Evolutionary conservation across 2,329 filamentous ascomycete species (phyloP).

Genomic region (Venturia pyrina): DNA sequence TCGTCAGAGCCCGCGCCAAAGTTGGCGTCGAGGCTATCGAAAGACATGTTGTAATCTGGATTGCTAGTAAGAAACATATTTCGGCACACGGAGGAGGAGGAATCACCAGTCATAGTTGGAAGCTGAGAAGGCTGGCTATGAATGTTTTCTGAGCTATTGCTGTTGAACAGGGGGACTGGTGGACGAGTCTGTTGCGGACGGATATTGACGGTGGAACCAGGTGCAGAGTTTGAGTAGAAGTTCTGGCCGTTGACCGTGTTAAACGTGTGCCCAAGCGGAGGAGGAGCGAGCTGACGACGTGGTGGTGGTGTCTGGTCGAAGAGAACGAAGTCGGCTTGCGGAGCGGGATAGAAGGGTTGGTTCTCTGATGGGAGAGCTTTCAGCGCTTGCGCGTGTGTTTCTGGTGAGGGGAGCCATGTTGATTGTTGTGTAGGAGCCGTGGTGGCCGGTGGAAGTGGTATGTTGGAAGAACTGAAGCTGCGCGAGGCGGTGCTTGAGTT

Average conservation of each 20-base stretch:
- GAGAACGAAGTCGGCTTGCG: constrained; percentile 69
- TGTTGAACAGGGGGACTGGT: constrained; percentile 61
- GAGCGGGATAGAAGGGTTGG: constrained; percentile 27
- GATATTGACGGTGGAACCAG: constrained; percentile 49
- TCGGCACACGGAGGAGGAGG: constrained; percentile 11
- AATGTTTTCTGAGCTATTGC: constrained; percentile 46
- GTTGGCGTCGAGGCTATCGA: constrained; percentile 37
- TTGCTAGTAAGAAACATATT: constrained; percentile 18
- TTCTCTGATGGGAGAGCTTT: constrained; percentile 29
- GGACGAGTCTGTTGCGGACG: constrained; percentile 50
- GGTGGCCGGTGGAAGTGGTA: constrained; percentile 64
- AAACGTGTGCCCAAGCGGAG: constrained; percentile 48
- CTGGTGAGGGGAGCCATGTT: constrained; percentile 69
- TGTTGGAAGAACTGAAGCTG: constrained; percentile 49
- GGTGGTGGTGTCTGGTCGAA: constrained; percentile 44
- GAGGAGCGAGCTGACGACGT: constrained; percentile 43
- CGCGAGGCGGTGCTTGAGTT: constrained; percentile 52
- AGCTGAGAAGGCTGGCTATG: constrained; percentile 33
- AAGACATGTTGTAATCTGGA: constrained; percentile 34
- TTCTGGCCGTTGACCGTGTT: constrained; percentile 43
- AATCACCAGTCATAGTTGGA: constrained; percentile 49
- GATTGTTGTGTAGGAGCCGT: constrained; percentile 61
- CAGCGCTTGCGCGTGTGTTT: constrained; percentile 40
- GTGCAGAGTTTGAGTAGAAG: constrained; percentile 59
- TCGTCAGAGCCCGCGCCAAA: constrained; percentile 26